phyloP scores from a whole-genome alignment of 148 eudicot genomes.

The Simmondsia chinensis region DNA sequence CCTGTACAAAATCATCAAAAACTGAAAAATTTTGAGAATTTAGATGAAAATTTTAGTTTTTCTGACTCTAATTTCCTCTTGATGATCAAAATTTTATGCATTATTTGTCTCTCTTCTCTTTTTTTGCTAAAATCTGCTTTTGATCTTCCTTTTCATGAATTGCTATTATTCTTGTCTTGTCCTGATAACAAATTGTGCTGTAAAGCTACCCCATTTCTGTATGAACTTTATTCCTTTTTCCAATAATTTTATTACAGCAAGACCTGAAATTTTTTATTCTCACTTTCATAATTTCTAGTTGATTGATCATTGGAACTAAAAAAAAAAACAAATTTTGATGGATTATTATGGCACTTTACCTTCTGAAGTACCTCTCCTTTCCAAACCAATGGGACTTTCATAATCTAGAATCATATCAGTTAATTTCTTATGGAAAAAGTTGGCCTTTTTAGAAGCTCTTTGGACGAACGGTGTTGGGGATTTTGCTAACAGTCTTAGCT shows the following conservation, averaged over 20 bases:
- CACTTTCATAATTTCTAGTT: slow-evolving; percentile 14
- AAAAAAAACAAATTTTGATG: slow-evolving; percentile 4
- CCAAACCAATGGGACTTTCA: neutral
- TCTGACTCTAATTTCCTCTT: no score
- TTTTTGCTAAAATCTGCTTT: neutral
- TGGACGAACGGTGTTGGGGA: no score
- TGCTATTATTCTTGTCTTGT: slow-evolving; percentile 25
- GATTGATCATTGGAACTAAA: slow-evolving; percentile 10
- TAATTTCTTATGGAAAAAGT: no score
- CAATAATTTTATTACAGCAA: slow-evolving; percentile 20
- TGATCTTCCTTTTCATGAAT: slow-evolving; percentile 10
- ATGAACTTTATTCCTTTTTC: slow-evolving; percentile 13
- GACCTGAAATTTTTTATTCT: slow-evolving; percentile 15
- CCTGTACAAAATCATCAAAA: no score
- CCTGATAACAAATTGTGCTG: slow-evolving; percentile 23
- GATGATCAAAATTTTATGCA: no score
- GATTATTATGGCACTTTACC: slow-evolving; percentile 15
- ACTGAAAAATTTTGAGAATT: no score
- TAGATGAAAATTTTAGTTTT: no score
- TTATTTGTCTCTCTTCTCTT: no score
- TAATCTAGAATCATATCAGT: no score
- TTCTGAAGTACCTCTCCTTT: slow-evolving; percentile 5
- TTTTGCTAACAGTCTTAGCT: no score
- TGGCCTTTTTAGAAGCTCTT: no score
- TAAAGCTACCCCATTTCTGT: slow-evolving; percentile 24